Evolutionary conservation across 768 basidiomycete genomes (phyloP).

Genomic region (Basidioascus undulatus): DNA sequence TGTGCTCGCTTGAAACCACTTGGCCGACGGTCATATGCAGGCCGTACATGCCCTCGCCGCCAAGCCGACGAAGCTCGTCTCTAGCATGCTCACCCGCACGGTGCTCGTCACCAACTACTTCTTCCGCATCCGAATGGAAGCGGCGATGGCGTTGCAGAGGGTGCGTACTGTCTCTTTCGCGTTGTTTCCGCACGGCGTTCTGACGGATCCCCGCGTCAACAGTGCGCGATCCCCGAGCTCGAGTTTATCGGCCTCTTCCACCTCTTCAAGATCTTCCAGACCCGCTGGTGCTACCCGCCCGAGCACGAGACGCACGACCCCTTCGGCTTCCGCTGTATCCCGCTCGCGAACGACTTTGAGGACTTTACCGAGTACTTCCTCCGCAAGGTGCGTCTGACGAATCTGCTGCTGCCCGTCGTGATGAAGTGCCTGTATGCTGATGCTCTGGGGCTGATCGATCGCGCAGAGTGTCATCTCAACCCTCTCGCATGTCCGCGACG

Average conservation of each 20-base stretch:
- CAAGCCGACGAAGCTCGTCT: constrained; percentile 36
- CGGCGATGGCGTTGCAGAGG: constrained; percentile 54
- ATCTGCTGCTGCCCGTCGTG: background rate
- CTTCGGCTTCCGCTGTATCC: constrained; percentile 71
- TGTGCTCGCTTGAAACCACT: background rate
- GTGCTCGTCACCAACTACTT: constrained; percentile 88
- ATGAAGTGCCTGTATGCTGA: background rate
- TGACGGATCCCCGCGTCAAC: too few species aligned
- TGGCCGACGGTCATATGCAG: constrained; percentile 23
- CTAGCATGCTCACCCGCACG: constrained; percentile 76
- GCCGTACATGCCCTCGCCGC: constrained; percentile 60
- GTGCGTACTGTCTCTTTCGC: constrained; percentile 31
- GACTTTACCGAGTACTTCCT: constrained; percentile 85
- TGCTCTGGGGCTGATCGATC: too few species aligned
- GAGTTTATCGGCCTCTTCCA: constrained; percentile 85
- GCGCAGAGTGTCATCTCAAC: constrained; percentile 49
- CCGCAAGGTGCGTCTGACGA: constrained; percentile 40
- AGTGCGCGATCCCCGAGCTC: constrained; percentile 64
- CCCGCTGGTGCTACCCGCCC: constrained; percentile 42
- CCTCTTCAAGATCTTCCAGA: constrained; percentile 78
- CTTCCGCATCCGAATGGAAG: constrained; percentile 85
- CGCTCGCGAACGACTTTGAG: constrained; percentile 80
- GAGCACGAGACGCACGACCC: constrained; percentile 48
- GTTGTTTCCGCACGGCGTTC: background rate
- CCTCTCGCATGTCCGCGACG: constrained; percentile 64